Percentiles rank a stretch among this genome's conserved stretches.
These are phyloP conservation scores for Leccinum uliginosum DNA, from an alignment of 768 basidiomycete species.

Conservation along the genomic window DNA sequence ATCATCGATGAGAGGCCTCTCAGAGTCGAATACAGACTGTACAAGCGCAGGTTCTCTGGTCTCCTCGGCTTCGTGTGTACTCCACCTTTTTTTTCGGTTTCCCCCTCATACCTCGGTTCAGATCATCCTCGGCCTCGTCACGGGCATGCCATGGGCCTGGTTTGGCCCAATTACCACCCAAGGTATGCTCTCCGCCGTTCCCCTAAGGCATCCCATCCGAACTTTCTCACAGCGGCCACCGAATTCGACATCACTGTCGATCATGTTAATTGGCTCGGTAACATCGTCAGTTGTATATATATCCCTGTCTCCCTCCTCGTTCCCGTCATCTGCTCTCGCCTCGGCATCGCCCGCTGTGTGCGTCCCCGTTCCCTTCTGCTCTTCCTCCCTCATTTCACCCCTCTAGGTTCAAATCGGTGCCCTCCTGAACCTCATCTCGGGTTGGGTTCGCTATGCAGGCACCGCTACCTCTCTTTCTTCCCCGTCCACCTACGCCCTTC, in stretches of 20 bases:
- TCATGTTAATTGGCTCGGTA: constrained; percentile 80
- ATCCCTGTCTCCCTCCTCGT: constrained; percentile 58
- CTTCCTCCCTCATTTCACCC: not conserved
- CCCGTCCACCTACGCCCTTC: constrained; percentile 54
- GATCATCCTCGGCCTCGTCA: constrained; percentile 59
- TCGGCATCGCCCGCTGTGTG: constrained; percentile 62
- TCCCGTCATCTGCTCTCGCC: constrained; percentile 53
- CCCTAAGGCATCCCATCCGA: too few relatives aligned
- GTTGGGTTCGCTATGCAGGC: constrained; percentile 77
- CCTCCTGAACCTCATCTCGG: constrained; percentile 50
- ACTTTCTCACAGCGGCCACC: constrained; percentile 40
- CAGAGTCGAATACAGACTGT: constrained; percentile 48
- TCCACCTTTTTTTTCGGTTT: not conserved
- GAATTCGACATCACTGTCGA: constrained; percentile 68
- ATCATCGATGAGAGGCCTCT: too few relatives aligned
- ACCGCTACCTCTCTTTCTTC: constrained; percentile 52
- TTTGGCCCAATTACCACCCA: constrained; percentile 78
- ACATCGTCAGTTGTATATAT: constrained; percentile 57
- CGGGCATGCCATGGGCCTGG: constrained; percentile 73
- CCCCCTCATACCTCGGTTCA: constrained; percentile 18
- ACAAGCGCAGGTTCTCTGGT: constrained; percentile 66
- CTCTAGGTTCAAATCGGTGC: constrained; percentile 62
- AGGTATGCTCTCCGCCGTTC: constrained; percentile 35
- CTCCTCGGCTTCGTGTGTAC: constrained; percentile 51
- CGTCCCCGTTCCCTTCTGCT: constrained; percentile 22